Percentiles rank a stretch among this genome's conserved stretches.
phyloP scores from a whole-genome alignment of 139 green algal species.

The Axilococcus clingmanii region DNA sequence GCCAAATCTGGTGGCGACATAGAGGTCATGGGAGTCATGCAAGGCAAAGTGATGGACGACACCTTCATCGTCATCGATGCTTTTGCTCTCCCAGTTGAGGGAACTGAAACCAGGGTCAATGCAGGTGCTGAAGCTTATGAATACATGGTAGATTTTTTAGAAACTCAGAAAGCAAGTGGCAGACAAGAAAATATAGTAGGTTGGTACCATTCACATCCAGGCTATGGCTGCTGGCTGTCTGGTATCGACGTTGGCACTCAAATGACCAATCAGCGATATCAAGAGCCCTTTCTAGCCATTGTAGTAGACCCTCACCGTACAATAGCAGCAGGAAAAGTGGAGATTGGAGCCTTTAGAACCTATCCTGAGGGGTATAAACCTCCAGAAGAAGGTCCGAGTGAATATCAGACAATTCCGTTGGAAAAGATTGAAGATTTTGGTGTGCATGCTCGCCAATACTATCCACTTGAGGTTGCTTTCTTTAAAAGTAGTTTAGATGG shows the following conservation, averaged over 20 bases:
- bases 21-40: constrained; percentile 97
- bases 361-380: constrained; percentile 30
- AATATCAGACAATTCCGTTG: constrained; percentile 98
- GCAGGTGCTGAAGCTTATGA: constrained; percentile 84
- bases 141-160: constrained; percentile 89
- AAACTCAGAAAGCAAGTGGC: constrained; percentile 51
- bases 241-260: constrained; percentile 82
- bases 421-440: constrained; percentile 99
- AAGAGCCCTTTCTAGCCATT: constrained; percentile 93
- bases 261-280: constrained; percentile 80
- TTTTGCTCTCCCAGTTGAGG: constrained; percentile 95
- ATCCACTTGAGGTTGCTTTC: constrained; percentile 73
- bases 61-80: constrained; percentile 92
- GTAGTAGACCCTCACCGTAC: constrained; percentile 95
- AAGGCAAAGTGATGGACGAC: constrained; percentile 76
- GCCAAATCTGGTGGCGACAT: constrained; percentile 82
- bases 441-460: constrained; percentile 68
- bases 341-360: constrained; percentile 91
- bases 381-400: constrained; percentile 18
- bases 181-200: constrained; percentile 89
- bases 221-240: constrained; percentile 98
- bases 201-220: constrained; percentile 98
- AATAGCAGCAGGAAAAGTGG: constrained; percentile 91
- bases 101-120: constrained; percentile 96
- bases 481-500: constrained; percentile 89